Percentiles rank a stretch among this genome's conserved stretches.
Evolutionary conservation across 129 eudicot species (phyloP).

Genomic region (Calendula officinalis): DNA sequence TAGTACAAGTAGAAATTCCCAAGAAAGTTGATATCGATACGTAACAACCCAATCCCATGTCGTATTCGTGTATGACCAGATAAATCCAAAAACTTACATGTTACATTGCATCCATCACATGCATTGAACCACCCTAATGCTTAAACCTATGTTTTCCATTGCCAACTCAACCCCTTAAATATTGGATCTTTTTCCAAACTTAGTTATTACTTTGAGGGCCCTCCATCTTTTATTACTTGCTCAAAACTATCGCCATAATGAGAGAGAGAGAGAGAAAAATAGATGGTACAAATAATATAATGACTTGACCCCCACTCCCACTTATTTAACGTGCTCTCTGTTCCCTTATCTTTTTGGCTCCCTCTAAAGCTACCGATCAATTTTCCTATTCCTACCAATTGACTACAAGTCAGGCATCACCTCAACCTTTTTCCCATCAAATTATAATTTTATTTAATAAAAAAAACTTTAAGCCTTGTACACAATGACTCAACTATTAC

Average conservation of each 20-base stretch:
- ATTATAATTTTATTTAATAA: no score
- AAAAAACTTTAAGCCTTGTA: no score
- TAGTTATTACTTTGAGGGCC: not conserved
- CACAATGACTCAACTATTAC: no score
- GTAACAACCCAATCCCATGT: constrained; percentile 10
- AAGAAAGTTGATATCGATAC: constrained; percentile 3
- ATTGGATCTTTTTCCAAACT: not conserved
- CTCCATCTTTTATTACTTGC: not conserved
- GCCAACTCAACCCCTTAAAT: not conserved
- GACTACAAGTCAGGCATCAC: no score
- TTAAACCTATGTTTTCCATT: not conserved
- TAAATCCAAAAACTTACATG: constrained; percentile 8
- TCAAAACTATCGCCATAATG: not conserved
- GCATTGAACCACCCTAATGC: constrained; percentile 13
- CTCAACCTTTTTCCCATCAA: no score
- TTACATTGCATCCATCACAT: constrained; percentile 22
- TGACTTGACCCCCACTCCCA: not conserved
- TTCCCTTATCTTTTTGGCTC: not conserved
- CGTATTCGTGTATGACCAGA: constrained; percentile 12
- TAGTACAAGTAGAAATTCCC: not conserved
- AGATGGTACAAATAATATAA: constrained; percentile 12
- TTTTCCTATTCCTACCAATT: no score
- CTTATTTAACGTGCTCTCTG: constrained; percentile 24
- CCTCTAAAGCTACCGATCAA: no score
- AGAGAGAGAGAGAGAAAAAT: not conserved